Base-by-base conservation (phyloP, 2,329 filamentous ascomycete species). In the Catunica adiposa region DNA sequence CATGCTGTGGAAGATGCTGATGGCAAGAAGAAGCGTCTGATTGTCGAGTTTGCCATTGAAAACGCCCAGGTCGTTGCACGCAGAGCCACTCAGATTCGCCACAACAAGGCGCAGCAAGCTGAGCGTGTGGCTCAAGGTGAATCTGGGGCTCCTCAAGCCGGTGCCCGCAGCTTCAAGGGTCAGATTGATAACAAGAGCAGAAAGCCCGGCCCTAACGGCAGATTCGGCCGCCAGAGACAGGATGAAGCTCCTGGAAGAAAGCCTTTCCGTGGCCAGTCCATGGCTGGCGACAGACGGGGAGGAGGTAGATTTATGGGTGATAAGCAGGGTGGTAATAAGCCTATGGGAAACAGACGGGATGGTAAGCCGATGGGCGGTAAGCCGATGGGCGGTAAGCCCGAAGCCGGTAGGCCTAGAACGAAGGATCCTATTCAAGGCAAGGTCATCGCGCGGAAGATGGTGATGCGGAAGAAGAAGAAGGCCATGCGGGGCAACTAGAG, bases 1-100 rank as follows among this genome's bases (percentile, higher is more conserved):
- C 83, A 78, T 58, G 71, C 78, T 31, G 62, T 80, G 17, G 72
- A 76, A 63, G 78, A 76, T 60, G 69, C 73, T 23, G 69, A 77
- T 54, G 89, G 92, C 61, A 87, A 84, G 70, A 90, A 88, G 66
- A 89, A 92, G 69, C 78, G 92, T 11, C 71, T 98, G 53, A 88
- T 98, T 64, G 90, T 90, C 38, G 94, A 98, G 68, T 98, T 98
- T 66, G 89, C 92, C 20, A 95, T 98, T 66, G 92, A 98, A 70
- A 98, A 98, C 63, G 89, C 88, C 1, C 89, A 96, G 64, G 92
- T 98, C 1, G 84, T 98, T n/a, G 78, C 83, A 61, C 77, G 92
- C 60, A 78, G 94, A 34, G 57, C 57, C 15, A 37, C 40, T 7
- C 57, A 58, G 44, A 23, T 48, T 25, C 57, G 57, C 23, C 55